These are phyloP conservation scores for Phytopythium kandeliae DNA, from an alignment of 352 stramenopile genomes.

Conservation along the genomic window DNA sequence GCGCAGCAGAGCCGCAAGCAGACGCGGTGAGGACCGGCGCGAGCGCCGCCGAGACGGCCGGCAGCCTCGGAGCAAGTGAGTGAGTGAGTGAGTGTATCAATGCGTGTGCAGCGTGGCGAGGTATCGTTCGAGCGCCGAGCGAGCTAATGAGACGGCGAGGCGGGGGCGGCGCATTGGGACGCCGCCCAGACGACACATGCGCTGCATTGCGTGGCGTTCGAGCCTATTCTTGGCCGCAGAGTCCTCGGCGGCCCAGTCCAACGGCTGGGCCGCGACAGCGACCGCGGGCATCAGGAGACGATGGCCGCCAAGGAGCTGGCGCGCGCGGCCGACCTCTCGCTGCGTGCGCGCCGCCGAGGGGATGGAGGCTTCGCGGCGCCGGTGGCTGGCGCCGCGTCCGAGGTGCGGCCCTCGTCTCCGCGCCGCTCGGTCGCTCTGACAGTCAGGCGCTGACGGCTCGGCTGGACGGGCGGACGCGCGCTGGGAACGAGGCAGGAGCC, in stretches of 20 bases:
- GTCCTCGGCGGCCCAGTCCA: too few species aligned
- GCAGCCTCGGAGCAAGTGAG: too few species aligned
- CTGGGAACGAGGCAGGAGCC: constrained; percentile 26
- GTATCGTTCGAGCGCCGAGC: not conserved
- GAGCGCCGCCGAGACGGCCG: not conserved
- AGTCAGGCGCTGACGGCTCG: not conserved
- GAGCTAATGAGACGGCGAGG: not conserved
- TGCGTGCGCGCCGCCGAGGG: constrained; percentile 17
- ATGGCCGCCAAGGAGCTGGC: constrained; percentile 38
- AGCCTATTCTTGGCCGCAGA: not conserved
- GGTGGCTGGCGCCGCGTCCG: not conserved
- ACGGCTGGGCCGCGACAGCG: too few species aligned
- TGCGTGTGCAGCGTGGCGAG: not conserved
- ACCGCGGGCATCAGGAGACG: too few species aligned
- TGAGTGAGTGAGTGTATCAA: not conserved
- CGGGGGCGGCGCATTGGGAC: not conserved
- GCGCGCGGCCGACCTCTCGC: constrained; percentile 48
- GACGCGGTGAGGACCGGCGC: constrained; percentile 13
- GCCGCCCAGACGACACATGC: not conserved
- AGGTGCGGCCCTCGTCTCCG: not conserved
- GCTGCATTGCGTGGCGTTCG: not conserved
- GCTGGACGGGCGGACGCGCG: too few species aligned
- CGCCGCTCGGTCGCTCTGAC: too few species aligned
- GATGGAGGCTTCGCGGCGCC: constrained; percentile 11
- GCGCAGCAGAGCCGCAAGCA: constrained; percentile 23